Evolutionary conservation across 1,139 yeast genomes (phyloP).

Genomic region (Casaregolazyma suthepensis): DNA sequence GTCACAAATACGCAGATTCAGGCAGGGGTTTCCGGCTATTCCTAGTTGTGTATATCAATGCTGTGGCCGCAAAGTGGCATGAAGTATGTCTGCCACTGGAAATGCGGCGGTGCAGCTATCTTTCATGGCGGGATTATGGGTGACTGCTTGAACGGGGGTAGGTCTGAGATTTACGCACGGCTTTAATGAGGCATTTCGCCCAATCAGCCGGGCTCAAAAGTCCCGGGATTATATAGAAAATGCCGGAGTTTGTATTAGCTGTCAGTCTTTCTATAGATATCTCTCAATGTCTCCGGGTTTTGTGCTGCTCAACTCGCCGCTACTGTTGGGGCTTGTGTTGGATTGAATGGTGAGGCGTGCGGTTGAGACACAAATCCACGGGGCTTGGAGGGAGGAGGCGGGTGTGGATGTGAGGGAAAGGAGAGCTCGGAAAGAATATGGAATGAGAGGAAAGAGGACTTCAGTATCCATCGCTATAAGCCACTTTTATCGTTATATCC

Average conservation of each 20-base stretch:
- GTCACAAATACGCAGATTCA: neutral
- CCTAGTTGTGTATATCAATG: neutral
- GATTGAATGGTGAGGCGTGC: neutral
- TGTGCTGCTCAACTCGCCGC: neutral
- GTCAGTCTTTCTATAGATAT: neutral
- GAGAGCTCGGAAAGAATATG: too few relatives aligned
- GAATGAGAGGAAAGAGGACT: too few relatives aligned
- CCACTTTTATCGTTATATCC: too few relatives aligned
- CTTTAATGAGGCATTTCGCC: neutral
- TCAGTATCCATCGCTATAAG: too few relatives aligned
- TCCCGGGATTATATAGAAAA: neutral
- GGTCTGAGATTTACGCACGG: conserved; percentile 2
- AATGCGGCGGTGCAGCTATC: conserved; percentile 11
- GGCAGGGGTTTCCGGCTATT: neutral
- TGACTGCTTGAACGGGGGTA: conserved; percentile 5
- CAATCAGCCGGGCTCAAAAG: neutral
- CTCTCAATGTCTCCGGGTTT: neutral
- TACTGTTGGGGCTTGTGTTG: neutral
- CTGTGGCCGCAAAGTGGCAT: conserved; percentile 9
- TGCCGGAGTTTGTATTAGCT: neutral
- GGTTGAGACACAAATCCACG: neutral
- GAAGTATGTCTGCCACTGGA: conserved; percentile 11
- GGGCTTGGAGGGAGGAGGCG: too few relatives aligned
- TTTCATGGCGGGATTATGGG: neutral
- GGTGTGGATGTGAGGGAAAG: too few relatives aligned